phyloP scores from a whole-genome alignment of 148 eudicot genomes.

The Bassia scoparia region DNA sequence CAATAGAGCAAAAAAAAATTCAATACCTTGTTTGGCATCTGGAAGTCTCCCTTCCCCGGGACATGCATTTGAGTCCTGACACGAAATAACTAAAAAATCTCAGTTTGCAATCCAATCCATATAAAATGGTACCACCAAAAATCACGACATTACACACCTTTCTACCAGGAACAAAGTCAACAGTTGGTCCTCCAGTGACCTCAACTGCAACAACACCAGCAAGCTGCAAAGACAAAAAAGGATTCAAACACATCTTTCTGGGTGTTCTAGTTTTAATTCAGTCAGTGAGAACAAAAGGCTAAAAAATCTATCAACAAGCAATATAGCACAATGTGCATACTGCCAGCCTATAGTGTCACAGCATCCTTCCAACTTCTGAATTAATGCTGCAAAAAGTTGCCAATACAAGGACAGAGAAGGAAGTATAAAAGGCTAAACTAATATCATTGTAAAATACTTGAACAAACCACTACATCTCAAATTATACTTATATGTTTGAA shows the following conservation, averaged over 20 bases:
- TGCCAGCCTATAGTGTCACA: neutral
- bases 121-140: constrained; percentile 3
- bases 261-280: neutral
- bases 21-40: constrained; percentile 78
- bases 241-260: neutral
- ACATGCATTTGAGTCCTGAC: constrained; percentile 73
- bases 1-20: neutral
- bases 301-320: neutral
- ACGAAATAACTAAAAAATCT: constrained; percentile 16
- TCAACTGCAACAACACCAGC: constrained; percentile 98
- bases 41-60: constrained; percentile 92
- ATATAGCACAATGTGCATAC: neutral
- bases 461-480: neutral
- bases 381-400: no score
- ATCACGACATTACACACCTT: constrained; percentile 45
- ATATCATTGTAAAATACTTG: neutral
- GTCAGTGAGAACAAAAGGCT: neutral
- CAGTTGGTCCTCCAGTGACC: constrained; percentile 86
- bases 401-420: neutral
- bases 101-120: constrained; percentile 2
- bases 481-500: neutral
- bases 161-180: constrained; percentile 88
- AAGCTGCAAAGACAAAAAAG: constrained; percentile 47
- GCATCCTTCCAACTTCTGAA: neutral
- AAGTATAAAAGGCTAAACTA: neutral